A percentile compares a stretch with the other conserved stretches of the same genome.
These are phyloP conservation scores for Syncephalastrum racemosum DNA, from an alignment of 371 early-diverging fungal genomes.

Conservation along the genomic window DNA sequence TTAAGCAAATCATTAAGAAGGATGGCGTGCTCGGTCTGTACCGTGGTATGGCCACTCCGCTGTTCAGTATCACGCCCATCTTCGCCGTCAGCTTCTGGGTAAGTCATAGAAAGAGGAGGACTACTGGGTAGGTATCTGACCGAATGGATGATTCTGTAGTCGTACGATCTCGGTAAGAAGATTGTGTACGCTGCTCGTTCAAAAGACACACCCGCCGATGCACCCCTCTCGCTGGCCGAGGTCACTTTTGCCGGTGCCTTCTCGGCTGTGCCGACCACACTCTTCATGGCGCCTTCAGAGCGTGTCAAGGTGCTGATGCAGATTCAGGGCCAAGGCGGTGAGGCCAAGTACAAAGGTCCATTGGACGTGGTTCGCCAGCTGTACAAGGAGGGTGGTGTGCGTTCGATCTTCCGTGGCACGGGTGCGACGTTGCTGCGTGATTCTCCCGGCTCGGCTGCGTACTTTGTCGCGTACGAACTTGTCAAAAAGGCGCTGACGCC, in stretches of 20 bases:
- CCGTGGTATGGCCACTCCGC: conserved; percentile 91
- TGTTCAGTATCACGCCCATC: conserved; percentile 93
- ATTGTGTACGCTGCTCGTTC: conserved; percentile 63
- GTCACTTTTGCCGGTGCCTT: conserved; percentile 93
- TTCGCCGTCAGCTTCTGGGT: conserved; percentile 95
- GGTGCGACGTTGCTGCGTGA: conserved; percentile 93
- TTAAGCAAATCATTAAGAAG: conserved; percentile 82
- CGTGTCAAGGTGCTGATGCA: conserved; percentile 96
- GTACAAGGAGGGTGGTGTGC: conserved; percentile 78
- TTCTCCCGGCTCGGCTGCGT: conserved; percentile 94
- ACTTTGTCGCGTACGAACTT: conserved; percentile 95
- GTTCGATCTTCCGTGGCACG: conserved; percentile 90
- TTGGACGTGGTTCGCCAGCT: conserved; percentile 74
- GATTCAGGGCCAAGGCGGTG: conserved; percentile 56
- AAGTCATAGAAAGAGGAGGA: conserved; percentile 19
- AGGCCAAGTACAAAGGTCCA: conserved; percentile 76
- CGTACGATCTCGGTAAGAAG: conserved; percentile 74
- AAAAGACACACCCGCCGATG: conserved; percentile 41
- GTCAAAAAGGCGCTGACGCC: conserved; percentile 83
- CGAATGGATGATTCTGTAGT: conserved; percentile 36
- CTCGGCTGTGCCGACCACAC: conserved; percentile 93
- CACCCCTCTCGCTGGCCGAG: conserved; percentile 73
- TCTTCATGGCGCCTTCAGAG: conserved; percentile 93
- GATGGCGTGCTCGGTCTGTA: conserved; percentile 93
- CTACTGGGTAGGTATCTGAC: not conserved